These are phyloP conservation scores for Suillus subalutaceus DNA, from an alignment of 768 basidiomycete genomes.

Conservation along the genomic window DNA sequence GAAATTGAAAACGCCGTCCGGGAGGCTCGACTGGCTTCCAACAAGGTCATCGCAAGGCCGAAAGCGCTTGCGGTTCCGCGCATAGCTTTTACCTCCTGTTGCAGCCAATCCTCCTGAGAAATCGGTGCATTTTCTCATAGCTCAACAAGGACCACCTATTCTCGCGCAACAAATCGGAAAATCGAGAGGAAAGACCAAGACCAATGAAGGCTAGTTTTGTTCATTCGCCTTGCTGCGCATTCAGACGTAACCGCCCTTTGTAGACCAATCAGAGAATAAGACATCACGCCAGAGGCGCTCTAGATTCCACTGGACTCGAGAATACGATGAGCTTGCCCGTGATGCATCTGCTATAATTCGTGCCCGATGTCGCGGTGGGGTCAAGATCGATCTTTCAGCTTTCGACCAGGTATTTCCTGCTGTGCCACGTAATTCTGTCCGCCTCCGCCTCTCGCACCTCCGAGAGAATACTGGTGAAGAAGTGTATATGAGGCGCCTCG, in stretches of 20 bases:
- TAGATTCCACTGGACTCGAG: constrained; percentile 81
- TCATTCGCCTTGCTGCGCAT: constrained; percentile 8
- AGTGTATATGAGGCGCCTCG: constrained; percentile 75
- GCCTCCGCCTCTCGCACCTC: constrained; percentile 66
- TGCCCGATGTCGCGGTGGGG: constrained; percentile 66
- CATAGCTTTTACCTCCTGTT: constrained; percentile 38
- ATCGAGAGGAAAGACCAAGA: constrained; percentile 38
- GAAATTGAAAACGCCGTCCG: constrained; percentile 59
- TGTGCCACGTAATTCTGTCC: constrained; percentile 71
- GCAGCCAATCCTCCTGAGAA: constrained; percentile 52
- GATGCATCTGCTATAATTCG: constrained; percentile 84
- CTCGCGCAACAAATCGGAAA: constrained; percentile 28
- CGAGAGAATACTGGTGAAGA: constrained; percentile 66
- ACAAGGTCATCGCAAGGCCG: constrained; percentile 44
- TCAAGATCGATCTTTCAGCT: constrained; percentile 70
- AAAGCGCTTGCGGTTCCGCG: constrained; percentile 18
- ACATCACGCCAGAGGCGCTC: constrained; percentile 47
- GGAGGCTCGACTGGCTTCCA: constrained; percentile 54
- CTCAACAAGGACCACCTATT: constrained; percentile 51
- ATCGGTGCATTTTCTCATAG: constrained; percentile 52
- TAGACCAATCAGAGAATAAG: constrained; percentile 13
- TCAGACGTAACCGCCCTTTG: not conserved
- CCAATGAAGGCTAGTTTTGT: constrained; percentile 33
- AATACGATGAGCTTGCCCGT: constrained; percentile 86
- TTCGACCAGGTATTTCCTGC: constrained; percentile 81